A percentile compares a stretch with the other conserved stretches of the same genome.
These are phyloP conservation scores for Rhexocercosporidium sp. DNA, from an alignment of 2,329 filamentous ascomycete genomes.

Conservation along the genomic window DNA sequence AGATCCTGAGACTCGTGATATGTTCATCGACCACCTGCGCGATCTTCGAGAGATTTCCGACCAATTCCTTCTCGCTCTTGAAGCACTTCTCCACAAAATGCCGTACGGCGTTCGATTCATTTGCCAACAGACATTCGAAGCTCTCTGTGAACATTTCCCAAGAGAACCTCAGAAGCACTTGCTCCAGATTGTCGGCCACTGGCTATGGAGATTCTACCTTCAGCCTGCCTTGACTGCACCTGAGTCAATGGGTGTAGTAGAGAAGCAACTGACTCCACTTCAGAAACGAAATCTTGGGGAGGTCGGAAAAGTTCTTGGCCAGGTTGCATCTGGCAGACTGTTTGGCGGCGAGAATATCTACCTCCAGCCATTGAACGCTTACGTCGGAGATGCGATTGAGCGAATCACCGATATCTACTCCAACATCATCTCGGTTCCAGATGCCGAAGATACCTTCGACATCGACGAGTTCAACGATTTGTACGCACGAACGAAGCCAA, in stretches of 20 bases:
- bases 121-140: constrained; percentile 82
- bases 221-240: constrained; percentile 88
- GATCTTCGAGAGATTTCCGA: constrained; percentile 94
- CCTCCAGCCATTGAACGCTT: constrained; percentile 91
- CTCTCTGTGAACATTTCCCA: constrained; percentile 77
- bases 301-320: constrained; percentile 88
- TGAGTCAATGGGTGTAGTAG: constrained; percentile 91
- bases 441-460: constrained; percentile 91
- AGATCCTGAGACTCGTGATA: constrained; percentile 87
- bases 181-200: constrained; percentile 84
- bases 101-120: constrained; percentile 92
- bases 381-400: constrained; percentile 83
- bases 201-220: constrained; percentile 94
- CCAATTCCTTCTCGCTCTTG: constrained; percentile 81
- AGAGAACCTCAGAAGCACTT: constrained; percentile 78
- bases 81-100: constrained; percentile 85
- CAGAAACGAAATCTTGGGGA: constrained; percentile 93
- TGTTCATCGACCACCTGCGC: constrained; percentile 93
- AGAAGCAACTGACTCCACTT: constrained; percentile 84
- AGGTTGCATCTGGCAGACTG: constrained; percentile 84
- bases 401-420: constrained; percentile 77
- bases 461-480: constrained; percentile 99
- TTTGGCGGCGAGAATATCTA: constrained; percentile 97
- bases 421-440: constrained; percentile 80
- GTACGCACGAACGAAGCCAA: constrained; percentile 94